Percentiles rank a stretch among this genome's conserved stretches.
Conservation (phyloP, 306 rosid species). For the Hylodesmum podocarpum region DNA sequence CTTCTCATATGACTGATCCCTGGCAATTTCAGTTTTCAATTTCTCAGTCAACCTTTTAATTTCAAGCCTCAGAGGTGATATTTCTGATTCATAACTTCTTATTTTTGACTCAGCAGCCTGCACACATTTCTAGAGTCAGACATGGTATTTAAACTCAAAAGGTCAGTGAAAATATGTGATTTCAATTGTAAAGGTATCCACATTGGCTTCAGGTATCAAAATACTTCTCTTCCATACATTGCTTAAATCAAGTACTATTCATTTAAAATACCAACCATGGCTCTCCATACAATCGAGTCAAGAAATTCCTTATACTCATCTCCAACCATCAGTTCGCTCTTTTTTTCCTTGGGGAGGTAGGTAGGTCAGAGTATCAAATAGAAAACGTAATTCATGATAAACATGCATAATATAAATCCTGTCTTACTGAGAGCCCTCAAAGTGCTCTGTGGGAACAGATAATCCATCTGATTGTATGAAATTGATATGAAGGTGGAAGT, state of each 20-base stretch:
- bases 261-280: neutral
- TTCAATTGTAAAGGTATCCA: neutral
- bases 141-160: neutral
- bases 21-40: slow-evolving; percentile 54
- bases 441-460: neutral
- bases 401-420: neutral
- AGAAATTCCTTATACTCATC: neutral
- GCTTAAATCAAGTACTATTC: neutral
- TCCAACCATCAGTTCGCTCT: neutral
- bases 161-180: neutral
- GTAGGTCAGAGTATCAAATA: neutral
- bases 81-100: slow-evolving; percentile 59
- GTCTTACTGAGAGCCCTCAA: slow-evolving; percentile 1
- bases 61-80: slow-evolving; percentile 55
- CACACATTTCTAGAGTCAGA: slow-evolving; percentile 27
- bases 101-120: slow-evolving; percentile 82
- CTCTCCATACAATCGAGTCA: neutral
- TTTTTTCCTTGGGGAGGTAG: neutral
- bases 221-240: neutral
- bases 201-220: neutral
- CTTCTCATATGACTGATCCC: slow-evolving; percentile 68
- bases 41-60: slow-evolving; percentile 51
- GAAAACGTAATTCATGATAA: neutral
- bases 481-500: neutral
- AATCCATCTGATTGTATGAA: neutral